These are phyloP conservation scores for Rhododendron ferrugineum DNA, from an alignment of 148 eudicot species.

Conservation along the genomic window DNA sequence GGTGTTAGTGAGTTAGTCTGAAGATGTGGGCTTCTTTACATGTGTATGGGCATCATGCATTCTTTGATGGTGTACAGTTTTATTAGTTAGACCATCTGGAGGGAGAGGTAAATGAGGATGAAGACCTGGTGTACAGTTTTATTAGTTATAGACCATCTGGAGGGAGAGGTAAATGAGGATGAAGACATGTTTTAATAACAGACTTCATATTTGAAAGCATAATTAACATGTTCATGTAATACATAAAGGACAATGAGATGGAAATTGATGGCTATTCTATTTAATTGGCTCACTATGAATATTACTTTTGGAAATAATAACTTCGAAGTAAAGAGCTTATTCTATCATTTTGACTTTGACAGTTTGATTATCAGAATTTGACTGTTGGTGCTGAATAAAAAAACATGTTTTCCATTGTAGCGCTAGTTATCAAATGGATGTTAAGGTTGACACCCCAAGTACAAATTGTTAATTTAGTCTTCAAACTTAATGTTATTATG, in stretches of 20 bases:
- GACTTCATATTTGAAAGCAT: background rate
- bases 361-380: background rate
- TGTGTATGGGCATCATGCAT: background rate
- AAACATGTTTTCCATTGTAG: background rate
- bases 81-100: background rate
- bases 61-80: background rate
- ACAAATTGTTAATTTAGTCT: background rate
- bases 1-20: background rate
- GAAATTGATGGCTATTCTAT: background rate
- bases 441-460: background rate
- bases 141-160: background rate
- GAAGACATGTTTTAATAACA: background rate
- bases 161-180: background rate
- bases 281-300: background rate
- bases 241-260: background rate
- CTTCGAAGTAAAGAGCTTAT: background rate
- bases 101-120: background rate
- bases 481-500: background rate
- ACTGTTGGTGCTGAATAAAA: background rate
- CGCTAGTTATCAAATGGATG: background rate
- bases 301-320: background rate
- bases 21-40: background rate
- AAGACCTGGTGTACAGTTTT: background rate
- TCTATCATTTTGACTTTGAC: background rate
- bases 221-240: background rate